Evolutionary conservation across 345 rosid genomes (phyloP).

Genomic region (Populus deltoides): DNA sequence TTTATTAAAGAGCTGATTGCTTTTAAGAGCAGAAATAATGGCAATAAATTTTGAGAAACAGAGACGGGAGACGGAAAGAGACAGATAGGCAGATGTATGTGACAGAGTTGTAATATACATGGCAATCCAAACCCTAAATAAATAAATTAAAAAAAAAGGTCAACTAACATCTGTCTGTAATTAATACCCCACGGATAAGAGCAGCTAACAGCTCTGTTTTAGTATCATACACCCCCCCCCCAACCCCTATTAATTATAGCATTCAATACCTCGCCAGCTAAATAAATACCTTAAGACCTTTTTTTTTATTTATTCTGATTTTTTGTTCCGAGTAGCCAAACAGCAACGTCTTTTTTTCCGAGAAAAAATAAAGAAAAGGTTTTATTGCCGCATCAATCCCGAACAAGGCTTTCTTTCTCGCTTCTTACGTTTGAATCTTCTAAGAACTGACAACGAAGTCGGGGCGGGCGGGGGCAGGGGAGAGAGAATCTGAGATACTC

Average conservation of each 20-base stretch:
- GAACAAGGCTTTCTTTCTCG: background rate
- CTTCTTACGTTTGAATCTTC: background rate
- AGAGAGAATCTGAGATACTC: background rate
- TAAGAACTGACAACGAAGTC: slow-evolving; percentile 23
- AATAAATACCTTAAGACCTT: slow-evolving; percentile 12
- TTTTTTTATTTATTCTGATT: background rate
- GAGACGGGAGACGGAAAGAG: background rate
- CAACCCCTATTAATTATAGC: slow-evolving; percentile 30
- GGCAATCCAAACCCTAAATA: slow-evolving; percentile 11
- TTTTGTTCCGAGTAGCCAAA: slow-evolving; percentile 24
- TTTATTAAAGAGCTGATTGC: background rate
- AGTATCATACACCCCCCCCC: background rate
- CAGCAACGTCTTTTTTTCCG: slow-evolving; percentile 2
- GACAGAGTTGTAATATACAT: slow-evolving; percentile 24
- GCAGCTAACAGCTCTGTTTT: slow-evolving; percentile 19
- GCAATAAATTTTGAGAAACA: slow-evolving; percentile 13
- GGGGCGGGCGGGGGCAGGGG: background rate
- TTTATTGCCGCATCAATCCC: slow-evolving; percentile 9
- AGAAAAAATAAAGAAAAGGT: background rate
- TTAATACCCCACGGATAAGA: slow-evolving; percentile 23
- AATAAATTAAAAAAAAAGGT: slow-evolving; percentile 14
- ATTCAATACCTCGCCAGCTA: slow-evolving; percentile 42
- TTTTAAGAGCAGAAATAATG: background rate
- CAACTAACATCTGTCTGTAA: slow-evolving; percentile 26
- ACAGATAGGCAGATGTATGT: slow-evolving; percentile 1